Conservation (phyloP, 805 yeast genomes). For the Pichia cephalocereana region DNA sequence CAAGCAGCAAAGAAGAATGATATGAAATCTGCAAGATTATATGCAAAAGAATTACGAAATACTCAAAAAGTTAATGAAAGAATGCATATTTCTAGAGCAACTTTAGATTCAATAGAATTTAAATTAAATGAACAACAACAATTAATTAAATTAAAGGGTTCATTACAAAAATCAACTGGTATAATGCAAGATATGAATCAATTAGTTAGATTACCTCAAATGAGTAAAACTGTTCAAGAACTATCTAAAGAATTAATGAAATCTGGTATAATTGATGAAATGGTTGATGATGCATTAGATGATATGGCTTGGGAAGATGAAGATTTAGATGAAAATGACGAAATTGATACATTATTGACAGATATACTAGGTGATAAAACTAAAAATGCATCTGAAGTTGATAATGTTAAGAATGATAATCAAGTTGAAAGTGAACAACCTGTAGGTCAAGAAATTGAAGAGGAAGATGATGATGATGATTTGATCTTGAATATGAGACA, state of each 20-base stretch:
- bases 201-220: conserved; percentile 68
- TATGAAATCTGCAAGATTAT: conserved; percentile 59
- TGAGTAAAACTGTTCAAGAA: conserved; percentile 76
- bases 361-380: conserved; percentile 31
- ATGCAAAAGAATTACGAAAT: conserved; percentile 74
- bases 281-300: conserved; percentile 89
- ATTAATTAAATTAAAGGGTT: conserved; percentile 70
- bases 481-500: conserved; percentile 83
- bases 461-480: conserved; percentile 60
- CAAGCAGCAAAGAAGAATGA: conserved; percentile 72
- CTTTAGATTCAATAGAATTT: conserved; percentile 76
- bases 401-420: neutral
- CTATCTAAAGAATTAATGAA: conserved; percentile 80
- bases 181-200: conserved; percentile 86
- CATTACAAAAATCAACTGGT: conserved; percentile 66
- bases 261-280: conserved; percentile 82
- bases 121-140: conserved; percentile 89
- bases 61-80: conserved; percentile 67
- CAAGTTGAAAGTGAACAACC: conserved; percentile 2
- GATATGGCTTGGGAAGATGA: conserved; percentile 55
- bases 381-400: conserved; percentile 17
- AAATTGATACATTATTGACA: conserved; percentile 50
- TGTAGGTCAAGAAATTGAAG: conserved; percentile 10
- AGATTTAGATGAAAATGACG: conserved; percentile 49
- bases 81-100: conserved; percentile 73